Conservation (phyloP, 2,329 filamentous ascomycete species). For the Tolypocladium guangdongense region DNA sequence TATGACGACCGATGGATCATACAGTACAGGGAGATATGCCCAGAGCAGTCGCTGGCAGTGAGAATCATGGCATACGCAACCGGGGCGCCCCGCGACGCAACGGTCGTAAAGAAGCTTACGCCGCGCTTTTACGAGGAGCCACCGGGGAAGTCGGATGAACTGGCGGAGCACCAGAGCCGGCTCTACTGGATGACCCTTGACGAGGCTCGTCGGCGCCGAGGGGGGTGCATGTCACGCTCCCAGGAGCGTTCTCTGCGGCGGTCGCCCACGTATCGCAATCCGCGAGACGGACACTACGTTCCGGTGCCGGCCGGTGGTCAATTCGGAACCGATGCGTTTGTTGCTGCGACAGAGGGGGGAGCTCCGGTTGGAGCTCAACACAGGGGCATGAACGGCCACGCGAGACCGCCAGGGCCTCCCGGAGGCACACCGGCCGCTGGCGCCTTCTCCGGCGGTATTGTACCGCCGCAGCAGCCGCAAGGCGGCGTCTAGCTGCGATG, state of each 20-base stretch:
- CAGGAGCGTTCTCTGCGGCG: background rate
- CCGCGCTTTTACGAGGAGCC: background rate
- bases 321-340: background rate
- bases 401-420: background rate
- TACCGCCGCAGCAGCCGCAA: background rate
- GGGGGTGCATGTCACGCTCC: background rate
- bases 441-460: background rate
- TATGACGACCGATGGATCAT: background rate
- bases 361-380: background rate
- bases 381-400: background rate
- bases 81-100: background rate
- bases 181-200: background rate
- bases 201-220: background rate
- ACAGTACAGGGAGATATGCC: background rate
- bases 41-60: background rate
- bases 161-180: background rate
- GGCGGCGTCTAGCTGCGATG: background rate
- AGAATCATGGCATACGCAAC: constrained; percentile 1
- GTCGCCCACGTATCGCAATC: background rate
- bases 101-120: background rate
- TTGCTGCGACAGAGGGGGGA: background rate
- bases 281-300: background rate
- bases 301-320: background rate
- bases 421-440: too few relatives aligned
- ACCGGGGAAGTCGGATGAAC: background rate